Evolutionary conservation across 192 early-diverging fungal species (phyloP).

Genomic region (Coemansia sp.): DNA sequence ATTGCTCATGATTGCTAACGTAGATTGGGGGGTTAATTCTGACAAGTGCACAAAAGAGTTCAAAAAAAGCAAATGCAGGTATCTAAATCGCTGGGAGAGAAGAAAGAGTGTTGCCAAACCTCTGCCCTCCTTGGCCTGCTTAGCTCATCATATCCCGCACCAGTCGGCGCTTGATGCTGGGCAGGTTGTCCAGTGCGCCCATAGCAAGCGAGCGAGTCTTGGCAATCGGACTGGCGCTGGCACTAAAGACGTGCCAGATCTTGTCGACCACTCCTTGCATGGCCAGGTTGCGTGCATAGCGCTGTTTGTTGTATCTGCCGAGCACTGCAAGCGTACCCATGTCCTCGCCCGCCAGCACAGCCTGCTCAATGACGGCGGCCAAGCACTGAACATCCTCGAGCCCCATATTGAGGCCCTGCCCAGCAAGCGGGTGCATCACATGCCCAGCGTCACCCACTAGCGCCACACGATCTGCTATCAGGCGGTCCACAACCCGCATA

Average conservation of each 20-base stretch:
- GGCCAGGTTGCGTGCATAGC: constrained; percentile 78
- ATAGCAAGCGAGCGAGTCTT: constrained; percentile 72
- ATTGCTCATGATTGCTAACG: constrained; percentile 18
- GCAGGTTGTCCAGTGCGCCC: constrained; percentile 64
- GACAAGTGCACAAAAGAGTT: background rate
- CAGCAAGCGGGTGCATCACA: constrained; percentile 92
- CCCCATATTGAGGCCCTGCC: constrained; percentile 95
- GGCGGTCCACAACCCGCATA: constrained; percentile 75
- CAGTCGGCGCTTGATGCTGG: constrained; percentile 58
- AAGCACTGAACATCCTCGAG: constrained; percentile 80
- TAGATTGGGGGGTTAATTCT: background rate
- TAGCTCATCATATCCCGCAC: constrained; percentile 22
- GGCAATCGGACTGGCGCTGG: constrained; percentile 60
- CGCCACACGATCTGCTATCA: constrained; percentile 74
- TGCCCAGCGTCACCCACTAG: constrained; percentile 97
- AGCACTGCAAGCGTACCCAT: constrained; percentile 77
- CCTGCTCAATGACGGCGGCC: constrained; percentile 60
- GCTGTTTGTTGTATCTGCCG: constrained; percentile 71
- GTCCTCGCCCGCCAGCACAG: constrained; percentile 72
- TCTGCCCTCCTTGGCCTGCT: background rate
- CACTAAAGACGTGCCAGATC: constrained; percentile 74
- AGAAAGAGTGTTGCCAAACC: background rate
- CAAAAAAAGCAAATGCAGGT: background rate
- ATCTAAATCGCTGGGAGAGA: background rate
- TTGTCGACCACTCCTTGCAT: constrained; percentile 85